These are phyloP conservation scores for Exophiala sp. DNA, from an alignment of 2,329 filamentous ascomycete species.

Conservation along the genomic window DNA sequence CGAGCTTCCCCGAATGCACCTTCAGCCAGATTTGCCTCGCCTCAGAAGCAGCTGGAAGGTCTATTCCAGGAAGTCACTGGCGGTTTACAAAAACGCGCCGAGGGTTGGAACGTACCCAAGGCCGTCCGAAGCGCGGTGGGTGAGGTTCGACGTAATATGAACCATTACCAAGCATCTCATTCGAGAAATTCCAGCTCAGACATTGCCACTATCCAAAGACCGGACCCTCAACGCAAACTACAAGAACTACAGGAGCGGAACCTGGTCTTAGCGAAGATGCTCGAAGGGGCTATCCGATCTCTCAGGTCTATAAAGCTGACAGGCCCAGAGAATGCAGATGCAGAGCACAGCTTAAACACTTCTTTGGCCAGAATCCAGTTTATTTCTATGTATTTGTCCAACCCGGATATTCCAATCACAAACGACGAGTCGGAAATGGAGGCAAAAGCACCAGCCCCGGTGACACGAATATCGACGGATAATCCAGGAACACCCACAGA, in stretches of 20 bases:
- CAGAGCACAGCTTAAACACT: slow-evolving; percentile 34
- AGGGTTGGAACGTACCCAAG: slow-evolving; percentile 46
- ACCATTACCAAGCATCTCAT: slow-evolving; percentile 39
- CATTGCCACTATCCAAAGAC: not conserved
- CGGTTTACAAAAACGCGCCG: slow-evolving; percentile 44
- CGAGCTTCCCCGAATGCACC: slow-evolving; percentile 34
- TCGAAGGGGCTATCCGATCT: slow-evolving; percentile 39
- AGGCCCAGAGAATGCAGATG: slow-evolving; percentile 13
- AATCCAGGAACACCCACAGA: not conserved
- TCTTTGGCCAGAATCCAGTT: slow-evolving; percentile 39
- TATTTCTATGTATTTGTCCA: slow-evolving; percentile 41
- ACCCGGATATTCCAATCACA: slow-evolving; percentile 34
- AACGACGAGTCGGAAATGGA: slow-evolving; percentile 4
- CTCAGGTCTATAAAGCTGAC: slow-evolving; percentile 35
- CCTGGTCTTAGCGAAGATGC: slow-evolving; percentile 36
- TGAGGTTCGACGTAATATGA: slow-evolving; percentile 44
- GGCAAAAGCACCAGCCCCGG: not conserved
- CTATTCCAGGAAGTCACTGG: slow-evolving; percentile 46
- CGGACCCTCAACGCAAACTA: slow-evolving; percentile 27
- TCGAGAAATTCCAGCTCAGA: slow-evolving; percentile 20
- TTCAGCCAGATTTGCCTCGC: slow-evolving; percentile 34
- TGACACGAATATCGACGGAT: not conserved
- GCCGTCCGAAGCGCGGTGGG: slow-evolving; percentile 44
- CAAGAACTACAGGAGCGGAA: slow-evolving; percentile 38
- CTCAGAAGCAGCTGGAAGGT: slow-evolving; percentile 40